Conservation (phyloP, 371 early-diverging fungal genomes). For the Mortierella sp. region DNA sequence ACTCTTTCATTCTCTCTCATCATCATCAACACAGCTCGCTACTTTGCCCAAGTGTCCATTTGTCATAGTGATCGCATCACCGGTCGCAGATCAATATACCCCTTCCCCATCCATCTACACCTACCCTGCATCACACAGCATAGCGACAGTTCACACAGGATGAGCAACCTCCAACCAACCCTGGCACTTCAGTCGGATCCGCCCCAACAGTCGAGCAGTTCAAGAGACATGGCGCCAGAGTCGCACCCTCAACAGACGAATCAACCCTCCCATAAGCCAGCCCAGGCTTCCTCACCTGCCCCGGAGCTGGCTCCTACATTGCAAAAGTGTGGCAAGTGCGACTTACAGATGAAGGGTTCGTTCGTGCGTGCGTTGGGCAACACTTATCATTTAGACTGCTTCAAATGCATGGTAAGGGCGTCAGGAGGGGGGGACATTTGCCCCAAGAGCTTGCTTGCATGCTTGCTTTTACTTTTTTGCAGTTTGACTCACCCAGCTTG, state of each 20-base stretch:
- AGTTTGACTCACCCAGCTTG: background rate
- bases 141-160: slow-evolving; percentile 1
- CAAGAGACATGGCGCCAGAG: slow-evolving; percentile 33
- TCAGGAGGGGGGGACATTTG: too few species aligned
- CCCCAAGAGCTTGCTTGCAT: too few species aligned
- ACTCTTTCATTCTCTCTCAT: slow-evolving; percentile 2
- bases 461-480: too few species aligned
- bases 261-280: slow-evolving; percentile 23
- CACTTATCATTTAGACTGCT: slow-evolving; percentile 93
- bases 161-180: slow-evolving; percentile 25
- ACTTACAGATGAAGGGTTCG: slow-evolving; percentile 71
- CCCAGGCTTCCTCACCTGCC: slow-evolving; percentile 15
- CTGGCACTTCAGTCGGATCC: slow-evolving; percentile 21
- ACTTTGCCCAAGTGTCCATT: background rate
- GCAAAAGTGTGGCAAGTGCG: slow-evolving; percentile 63
- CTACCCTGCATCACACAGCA: background rate
- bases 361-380: slow-evolving; percentile 91
- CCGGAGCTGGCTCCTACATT: slow-evolving; percentile 48
- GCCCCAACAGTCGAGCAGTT: slow-evolving; percentile 25
- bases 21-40: background rate
- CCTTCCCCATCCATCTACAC: background rate
- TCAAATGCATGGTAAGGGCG: slow-evolving; percentile 85
- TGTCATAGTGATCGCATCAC: background rate
- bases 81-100: slow-evolving; percentile 8
- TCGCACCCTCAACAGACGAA: slow-evolving; percentile 42